Conservation (phyloP, 306 rosid genomes). For the Citrullus mucosospermus region DNA sequence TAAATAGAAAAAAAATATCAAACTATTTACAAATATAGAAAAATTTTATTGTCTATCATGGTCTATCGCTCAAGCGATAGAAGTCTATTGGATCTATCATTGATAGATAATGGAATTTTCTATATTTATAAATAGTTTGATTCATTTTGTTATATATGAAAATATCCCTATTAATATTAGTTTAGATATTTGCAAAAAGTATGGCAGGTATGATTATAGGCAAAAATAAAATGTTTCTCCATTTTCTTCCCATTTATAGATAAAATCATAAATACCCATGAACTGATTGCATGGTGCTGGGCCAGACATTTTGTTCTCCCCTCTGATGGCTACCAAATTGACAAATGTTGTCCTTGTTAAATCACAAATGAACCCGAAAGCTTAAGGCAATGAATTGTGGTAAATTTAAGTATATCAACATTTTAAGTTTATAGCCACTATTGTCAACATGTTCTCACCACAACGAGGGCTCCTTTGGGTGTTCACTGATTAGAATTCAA, state of each 20-base stretch:
- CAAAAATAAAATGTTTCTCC: background rate
- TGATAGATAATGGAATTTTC: too few relatives aligned
- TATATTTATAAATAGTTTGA: too few relatives aligned
- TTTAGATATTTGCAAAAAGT: background rate
- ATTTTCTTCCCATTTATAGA: background rate
- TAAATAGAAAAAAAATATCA: too few relatives aligned
- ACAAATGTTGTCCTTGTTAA: background rate
- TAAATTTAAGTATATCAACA: too few relatives aligned
- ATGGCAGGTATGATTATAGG: background rate
- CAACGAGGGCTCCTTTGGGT: background rate
- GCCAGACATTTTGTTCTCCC: background rate
- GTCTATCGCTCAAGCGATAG: too few relatives aligned
- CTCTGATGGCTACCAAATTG: background rate
- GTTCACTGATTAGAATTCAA: background rate
- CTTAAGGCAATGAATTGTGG: too few relatives aligned
- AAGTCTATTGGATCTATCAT: too few relatives aligned
- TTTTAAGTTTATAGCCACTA: background rate
- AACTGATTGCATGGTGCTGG: background rate
- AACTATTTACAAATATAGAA: too few relatives aligned
- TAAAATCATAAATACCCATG: background rate
- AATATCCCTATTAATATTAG: background rate
- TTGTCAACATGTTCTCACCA: background rate
- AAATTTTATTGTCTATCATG: too few relatives aligned
- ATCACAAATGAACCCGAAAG: too few relatives aligned
- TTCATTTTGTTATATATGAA: too few relatives aligned